phyloP scores from a whole-genome alignment of 495 filamentous ascomycete genomes.

The Aspergillus carlsbadensis region DNA sequence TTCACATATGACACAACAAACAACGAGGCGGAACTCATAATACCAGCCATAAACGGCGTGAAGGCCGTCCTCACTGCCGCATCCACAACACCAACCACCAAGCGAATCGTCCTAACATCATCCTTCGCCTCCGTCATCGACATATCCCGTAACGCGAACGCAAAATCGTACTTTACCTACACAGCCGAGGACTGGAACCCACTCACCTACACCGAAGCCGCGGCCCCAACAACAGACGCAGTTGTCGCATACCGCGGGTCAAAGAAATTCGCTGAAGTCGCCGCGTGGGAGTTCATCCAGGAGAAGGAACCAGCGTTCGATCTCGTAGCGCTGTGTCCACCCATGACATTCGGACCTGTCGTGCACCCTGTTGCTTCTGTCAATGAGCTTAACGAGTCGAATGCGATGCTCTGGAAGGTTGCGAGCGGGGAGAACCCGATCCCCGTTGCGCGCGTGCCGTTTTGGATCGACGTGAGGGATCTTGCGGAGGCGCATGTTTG shows the following conservation, averaged over 20 bases:
- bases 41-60: conserved; percentile 74
- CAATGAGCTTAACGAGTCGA: conserved; percentile 37
- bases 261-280: conserved; percentile 58
- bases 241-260: conserved; percentile 59
- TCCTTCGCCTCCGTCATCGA: conserved; percentile 70
- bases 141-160: conserved; percentile 29
- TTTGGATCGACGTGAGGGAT: conserved; percentile 48
- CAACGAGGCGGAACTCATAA: conserved; percentile 65
- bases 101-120: conserved; percentile 69
- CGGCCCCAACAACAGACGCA: conserved; percentile 31
- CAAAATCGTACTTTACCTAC: conserved; percentile 49
- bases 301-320: conserved; percentile 66
- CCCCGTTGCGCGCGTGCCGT: conserved; percentile 31
- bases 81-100: conserved; percentile 56
- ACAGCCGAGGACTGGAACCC: conserved; percentile 75
- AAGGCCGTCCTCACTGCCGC: conserved; percentile 52
- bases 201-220: conserved; percentile 57
- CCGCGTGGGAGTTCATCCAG: conserved; percentile 57
- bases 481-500: conserved; percentile 43
- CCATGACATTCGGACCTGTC: conserved; percentile 48
- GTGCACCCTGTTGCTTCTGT: conserved; percentile 33
- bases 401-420: conserved; percentile 27
- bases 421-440: conserved; percentile 26
- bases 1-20: conserved; percentile 41
- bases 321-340: conserved; percentile 61